Evolutionary conservation across 2,329 filamentous ascomycete species (phyloP).

Genomic region (Zymoseptoria passerinii): DNA sequence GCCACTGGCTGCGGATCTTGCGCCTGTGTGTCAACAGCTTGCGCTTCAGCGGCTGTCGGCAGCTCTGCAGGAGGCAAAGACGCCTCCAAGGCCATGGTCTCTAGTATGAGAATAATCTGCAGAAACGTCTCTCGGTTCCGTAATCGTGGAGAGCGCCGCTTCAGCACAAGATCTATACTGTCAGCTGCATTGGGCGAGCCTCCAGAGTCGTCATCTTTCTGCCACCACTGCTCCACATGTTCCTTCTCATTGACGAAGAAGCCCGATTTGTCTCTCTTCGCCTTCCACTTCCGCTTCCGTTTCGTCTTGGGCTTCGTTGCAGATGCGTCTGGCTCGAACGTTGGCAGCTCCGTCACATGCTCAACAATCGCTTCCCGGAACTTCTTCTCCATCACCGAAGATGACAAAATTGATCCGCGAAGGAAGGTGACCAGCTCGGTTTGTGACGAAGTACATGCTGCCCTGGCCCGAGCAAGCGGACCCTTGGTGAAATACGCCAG

Average conservation of each 20-base stretch:
- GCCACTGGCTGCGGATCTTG: slow-evolving; percentile 1
- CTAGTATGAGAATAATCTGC: slow-evolving; percentile 71
- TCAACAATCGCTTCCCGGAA: slow-evolving; percentile 63
- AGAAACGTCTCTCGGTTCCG: slow-evolving; percentile 70
- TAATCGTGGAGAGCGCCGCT: slow-evolving; percentile 55
- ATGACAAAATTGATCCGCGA: slow-evolving; percentile 34
- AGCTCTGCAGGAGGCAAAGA: slow-evolving; percentile 19
- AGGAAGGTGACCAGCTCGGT: slow-evolving; percentile 59
- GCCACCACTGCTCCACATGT: slow-evolving; percentile 64
- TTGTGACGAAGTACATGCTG: slow-evolving; percentile 58
- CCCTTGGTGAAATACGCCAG: slow-evolving; percentile 80
- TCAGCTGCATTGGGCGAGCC: slow-evolving; percentile 33
- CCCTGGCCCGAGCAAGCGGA: slow-evolving; percentile 65
- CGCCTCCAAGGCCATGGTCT: slow-evolving; percentile 62
- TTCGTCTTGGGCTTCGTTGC: slow-evolving; percentile 24
- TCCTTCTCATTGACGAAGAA: slow-evolving; percentile 60
- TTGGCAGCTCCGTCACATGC: slow-evolving; percentile 49
- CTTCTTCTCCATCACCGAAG: slow-evolving; percentile 64
- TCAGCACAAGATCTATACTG: slow-evolving; percentile 41
- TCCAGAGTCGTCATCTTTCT: slow-evolving; percentile 42
- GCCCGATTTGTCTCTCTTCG: slow-evolving; percentile 59
- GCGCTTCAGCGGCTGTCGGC: slow-evolving; percentile 25
- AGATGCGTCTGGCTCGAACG: slow-evolving; percentile 9
- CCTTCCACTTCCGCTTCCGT: slow-evolving; percentile 51
- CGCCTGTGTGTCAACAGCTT: slow-evolving; percentile 13